phyloP scores from a whole-genome alignment of 208 protist genomes.

The Leishmania mexicana region DNA sequence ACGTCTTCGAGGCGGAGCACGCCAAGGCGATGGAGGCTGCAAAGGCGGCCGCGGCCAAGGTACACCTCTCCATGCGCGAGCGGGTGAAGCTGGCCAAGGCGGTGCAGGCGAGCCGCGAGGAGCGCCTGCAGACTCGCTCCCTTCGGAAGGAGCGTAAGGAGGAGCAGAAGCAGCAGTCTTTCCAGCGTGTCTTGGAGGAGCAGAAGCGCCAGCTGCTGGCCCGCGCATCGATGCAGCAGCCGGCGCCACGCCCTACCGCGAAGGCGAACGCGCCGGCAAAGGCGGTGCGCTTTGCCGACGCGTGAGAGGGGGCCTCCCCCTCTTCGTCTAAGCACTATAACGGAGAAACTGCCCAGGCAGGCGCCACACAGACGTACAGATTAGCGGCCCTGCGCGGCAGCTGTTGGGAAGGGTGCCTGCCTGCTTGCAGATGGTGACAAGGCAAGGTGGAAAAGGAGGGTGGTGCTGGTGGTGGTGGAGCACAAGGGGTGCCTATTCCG shows the following conservation, averaged over 20 bases:
- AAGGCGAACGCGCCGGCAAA: constrained; percentile 30
- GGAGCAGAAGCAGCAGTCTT: constrained; percentile 51
- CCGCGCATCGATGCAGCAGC: constrained; percentile 37
- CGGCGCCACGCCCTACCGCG: constrained; percentile 3
- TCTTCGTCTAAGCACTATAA: not conserved
- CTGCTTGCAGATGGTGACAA: not conserved
- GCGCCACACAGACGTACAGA: not conserved
- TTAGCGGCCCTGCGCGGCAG: not conserved
- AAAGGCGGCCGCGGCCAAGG: constrained; percentile 49
- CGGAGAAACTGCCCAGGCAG: not conserved
- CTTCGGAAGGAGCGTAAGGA: constrained; percentile 49
- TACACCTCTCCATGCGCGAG: constrained; percentile 53
- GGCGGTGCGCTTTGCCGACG: constrained; percentile 62
- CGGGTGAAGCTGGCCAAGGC: constrained; percentile 55
- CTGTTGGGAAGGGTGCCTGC: not conserved
- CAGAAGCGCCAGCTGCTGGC: constrained; percentile 81
- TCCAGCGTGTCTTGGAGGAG: constrained; percentile 78
- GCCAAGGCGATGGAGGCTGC: constrained; percentile 58
- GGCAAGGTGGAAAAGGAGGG: not conserved
- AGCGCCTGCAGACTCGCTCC: constrained; percentile 41
- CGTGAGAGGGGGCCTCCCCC: not conserved
- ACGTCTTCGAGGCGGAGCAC: constrained; percentile 62
- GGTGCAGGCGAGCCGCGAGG: constrained; percentile 59
- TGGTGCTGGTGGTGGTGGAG: not conserved
- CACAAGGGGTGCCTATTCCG: not conserved